These are phyloP conservation scores for Solioccasus polychromus DNA, from an alignment of 768 basidiomycete species.

Conservation along the genomic window DNA sequence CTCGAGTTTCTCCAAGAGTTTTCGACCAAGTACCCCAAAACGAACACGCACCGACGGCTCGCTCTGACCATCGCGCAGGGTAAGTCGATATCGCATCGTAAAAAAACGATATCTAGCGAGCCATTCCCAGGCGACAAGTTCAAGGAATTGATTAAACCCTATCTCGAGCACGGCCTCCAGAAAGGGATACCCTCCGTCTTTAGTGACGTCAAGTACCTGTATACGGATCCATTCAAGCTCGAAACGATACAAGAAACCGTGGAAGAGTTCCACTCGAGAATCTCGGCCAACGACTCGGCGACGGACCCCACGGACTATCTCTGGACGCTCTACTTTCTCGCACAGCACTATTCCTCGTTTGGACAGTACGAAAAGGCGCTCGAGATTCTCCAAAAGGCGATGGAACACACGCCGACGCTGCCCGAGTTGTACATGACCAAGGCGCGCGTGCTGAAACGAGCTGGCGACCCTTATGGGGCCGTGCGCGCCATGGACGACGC, in stretches of 20 bases:
- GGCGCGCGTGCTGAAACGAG: slow-evolving; percentile 82
- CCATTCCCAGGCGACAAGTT: slow-evolving; percentile 59
- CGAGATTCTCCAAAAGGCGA: slow-evolving; percentile 58
- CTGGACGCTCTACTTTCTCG: slow-evolving; percentile 95
- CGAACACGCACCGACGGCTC: slow-evolving; percentile 70
- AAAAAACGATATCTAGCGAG: neutral
- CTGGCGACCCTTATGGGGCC: slow-evolving; percentile 76
- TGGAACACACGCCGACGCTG: slow-evolving; percentile 87
- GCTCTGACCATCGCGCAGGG: slow-evolving; percentile 64
- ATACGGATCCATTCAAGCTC: slow-evolving; percentile 62
- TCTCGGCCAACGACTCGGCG: slow-evolving; percentile 27
- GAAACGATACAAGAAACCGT: slow-evolving; percentile 66
- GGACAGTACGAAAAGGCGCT: slow-evolving; percentile 48
- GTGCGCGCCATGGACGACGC: slow-evolving; percentile 79
- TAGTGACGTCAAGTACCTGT: slow-evolving; percentile 85
- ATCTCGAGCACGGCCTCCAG: slow-evolving; percentile 65
- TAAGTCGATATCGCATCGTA: slow-evolving; percentile 17
- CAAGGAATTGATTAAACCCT: slow-evolving; percentile 56
- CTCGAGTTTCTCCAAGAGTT: slow-evolving; percentile 60
- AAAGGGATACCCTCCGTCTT: slow-evolving; percentile 94
- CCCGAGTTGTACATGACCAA: slow-evolving; percentile 85
- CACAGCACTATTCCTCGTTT: slow-evolving; percentile 80
- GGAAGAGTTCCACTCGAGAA: slow-evolving; percentile 43
- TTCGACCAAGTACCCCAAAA: slow-evolving; percentile 58
- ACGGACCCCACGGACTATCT: slow-evolving; percentile 77